phyloP scores from a whole-genome alignment of 2,329 filamentous ascomycete species.

The Claviceps citrina region DNA sequence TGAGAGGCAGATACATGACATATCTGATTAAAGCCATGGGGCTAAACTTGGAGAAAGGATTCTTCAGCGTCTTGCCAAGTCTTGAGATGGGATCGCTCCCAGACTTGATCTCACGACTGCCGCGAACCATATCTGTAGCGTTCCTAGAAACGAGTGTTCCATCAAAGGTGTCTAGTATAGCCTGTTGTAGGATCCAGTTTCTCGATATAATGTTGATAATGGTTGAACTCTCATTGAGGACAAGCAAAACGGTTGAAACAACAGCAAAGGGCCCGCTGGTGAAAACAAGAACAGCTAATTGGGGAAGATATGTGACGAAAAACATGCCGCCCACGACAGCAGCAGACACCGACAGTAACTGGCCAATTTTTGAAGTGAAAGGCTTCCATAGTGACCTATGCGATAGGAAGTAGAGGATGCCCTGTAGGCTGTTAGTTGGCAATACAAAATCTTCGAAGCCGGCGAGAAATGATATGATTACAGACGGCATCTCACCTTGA shows the following conservation, averaged over 20 bases:
- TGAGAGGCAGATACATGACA: constrained; percentile 75
- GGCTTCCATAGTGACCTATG: constrained; percentile 44
- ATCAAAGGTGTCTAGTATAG: constrained; percentile 79
- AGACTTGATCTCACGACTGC: constrained; percentile 57
- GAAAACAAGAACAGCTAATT: constrained; percentile 67
- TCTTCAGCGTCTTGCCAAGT: constrained; percentile 42
- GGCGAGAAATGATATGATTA: neutral
- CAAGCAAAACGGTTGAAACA: constrained; percentile 54
- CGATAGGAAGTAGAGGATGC: constrained; percentile 42
- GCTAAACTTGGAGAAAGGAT: constrained; percentile 40
- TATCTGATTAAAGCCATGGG: constrained; percentile 57
- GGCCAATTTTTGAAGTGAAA: constrained; percentile 36
- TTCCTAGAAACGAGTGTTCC: constrained; percentile 44
- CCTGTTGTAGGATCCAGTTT: constrained; percentile 65
- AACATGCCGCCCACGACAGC: constrained; percentile 72
- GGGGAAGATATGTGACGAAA: constrained; percentile 70
- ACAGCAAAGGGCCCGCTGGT: constrained; percentile 72
- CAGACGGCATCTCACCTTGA: constrained; percentile 36
- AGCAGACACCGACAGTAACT: constrained; percentile 54
- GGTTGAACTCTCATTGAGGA: constrained; percentile 46
- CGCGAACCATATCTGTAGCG: constrained; percentile 46
- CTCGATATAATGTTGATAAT: constrained; percentile 43
- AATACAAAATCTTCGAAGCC: neutral
- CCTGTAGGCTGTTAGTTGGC: constrained; percentile 20
- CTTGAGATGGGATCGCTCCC: constrained; percentile 41